Percentiles rank a stretch among this genome's conserved stretches.
Conservation (phyloP, 2,329 filamentous ascomycete species). For the Pseudocercospora musae region DNA sequence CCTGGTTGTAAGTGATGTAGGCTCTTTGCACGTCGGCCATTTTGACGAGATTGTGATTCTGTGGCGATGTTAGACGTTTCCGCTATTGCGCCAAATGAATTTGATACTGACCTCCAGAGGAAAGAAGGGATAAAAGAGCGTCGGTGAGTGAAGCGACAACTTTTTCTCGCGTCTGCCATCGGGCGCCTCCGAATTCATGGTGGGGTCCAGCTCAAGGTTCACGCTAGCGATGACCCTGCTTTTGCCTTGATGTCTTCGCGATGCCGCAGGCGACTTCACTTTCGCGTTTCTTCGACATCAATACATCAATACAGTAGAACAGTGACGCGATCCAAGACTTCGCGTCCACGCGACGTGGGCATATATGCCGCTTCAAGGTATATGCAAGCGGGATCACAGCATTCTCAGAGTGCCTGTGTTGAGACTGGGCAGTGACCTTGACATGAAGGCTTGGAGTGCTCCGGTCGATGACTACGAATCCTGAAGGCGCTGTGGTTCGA, state of each 20-base stretch:
- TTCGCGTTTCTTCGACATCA: neutral
- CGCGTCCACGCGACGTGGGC: neutral
- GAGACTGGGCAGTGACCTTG: neutral
- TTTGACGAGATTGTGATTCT: neutral
- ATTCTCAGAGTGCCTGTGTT: too few relatives aligned
- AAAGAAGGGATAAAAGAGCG: neutral
- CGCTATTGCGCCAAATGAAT: neutral
- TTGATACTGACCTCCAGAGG: neutral
- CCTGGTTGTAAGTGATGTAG: slow-evolving; percentile 28
- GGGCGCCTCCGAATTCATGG: neutral
- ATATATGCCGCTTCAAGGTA: neutral
- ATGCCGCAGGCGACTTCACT: neutral
- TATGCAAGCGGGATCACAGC: neutral
- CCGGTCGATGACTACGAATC: neutral
- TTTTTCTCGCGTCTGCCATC: neutral
- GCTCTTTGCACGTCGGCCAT: slow-evolving; percentile 23
- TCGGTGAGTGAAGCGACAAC: neutral
- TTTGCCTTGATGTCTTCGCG: neutral
- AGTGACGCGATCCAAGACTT: neutral
- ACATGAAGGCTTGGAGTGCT: neutral
- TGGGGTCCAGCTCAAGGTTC: neutral
- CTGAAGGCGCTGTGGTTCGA: neutral
- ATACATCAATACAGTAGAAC: neutral
- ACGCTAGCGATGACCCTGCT: neutral
- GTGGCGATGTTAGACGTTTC: neutral